Evolutionary conservation across 257 asterid species (phyloP), one percentile per base, ranked within the genome.

Genomic region (Solanum lycopersicoides): DNA sequence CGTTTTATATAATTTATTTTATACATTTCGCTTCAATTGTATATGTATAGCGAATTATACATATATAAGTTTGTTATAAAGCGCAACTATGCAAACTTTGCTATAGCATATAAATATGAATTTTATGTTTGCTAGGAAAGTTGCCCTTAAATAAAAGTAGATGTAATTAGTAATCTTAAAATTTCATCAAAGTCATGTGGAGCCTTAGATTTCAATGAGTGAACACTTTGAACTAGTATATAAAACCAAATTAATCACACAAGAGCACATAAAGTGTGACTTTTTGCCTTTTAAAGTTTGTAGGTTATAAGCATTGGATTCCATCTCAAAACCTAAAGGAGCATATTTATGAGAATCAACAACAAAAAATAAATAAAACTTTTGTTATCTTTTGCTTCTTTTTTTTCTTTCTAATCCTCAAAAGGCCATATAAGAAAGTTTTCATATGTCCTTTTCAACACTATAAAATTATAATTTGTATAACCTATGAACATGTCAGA

Each of bases 241-340:
- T 37, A 74, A 74, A 35, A 74, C 30, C 9, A 35, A 74, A 34
- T 42, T 75, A 75, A 73, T 77, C 83, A 77, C 83, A 25, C 63
- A 3, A 77, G 83, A 44, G 39, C 25, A 25, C 63, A 77, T 4
- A 44, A 77, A 44, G 5, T 28, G 23, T 7, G 83, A 72, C 79
- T 72, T 20, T 9, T 44, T 77, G n/a, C 56, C 83, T 7, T 79
- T 44, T 2, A 53, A 6, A 44, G 42, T 56, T 18, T 60, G 18
- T 34, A 53, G 25, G 44, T 56, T 35, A 89, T 7, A 56, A 89
- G 87, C 90, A 89, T 89, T 82, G 89, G 87, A 86, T 89, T 89
- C 90, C 84, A 86, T 30, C 68, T 80, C 85, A 47, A 80, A 47
- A 21, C 85, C 56, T 39, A 82, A 42, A 72, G 82, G 12, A 39